Evolutionary conservation across 2,329 filamentous ascomycete genomes (phyloP), one percentile per base, ranked within the genome.

Genomic region (Ambrosiella cleistominuta): DNA sequence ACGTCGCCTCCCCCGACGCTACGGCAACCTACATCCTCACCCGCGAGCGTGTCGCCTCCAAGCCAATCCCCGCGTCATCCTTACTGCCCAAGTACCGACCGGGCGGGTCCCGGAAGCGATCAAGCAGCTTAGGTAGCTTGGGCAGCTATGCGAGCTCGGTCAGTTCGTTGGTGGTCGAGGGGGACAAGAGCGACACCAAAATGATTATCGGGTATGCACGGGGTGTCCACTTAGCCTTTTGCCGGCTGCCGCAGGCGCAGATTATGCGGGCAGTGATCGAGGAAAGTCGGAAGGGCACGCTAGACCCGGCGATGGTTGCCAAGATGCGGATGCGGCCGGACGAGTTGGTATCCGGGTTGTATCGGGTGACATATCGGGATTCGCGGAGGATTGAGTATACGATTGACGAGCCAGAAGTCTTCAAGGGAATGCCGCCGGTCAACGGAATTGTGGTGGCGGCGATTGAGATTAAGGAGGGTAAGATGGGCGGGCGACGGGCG

Each of bases 331-430:
- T 70, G 44, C 37, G 47, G 11, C 15, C 57, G 1, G 66, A 64
- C 5, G 66, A 70, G 42, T n/a, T 67, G 1, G 66, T 67, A 42
- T 66, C 67, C 39, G 69, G 69, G 15, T 65, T 66, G 1, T 69
- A 68, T 61, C 58, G 52, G 2, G 68, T 70, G 2, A 58, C 62
- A 0, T 64, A 66, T 56, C 63, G 64, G 17, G 64, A 62, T 12
- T 49, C 19, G 1, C 61, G 61, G 8, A 35, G 68, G 27, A 62
- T 65, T 36, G 68, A 70, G 64, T 64, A 68, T 12, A 52, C 62
- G 12, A 60, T 66, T 3, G 65, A 68, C 39, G 61, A 63, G 5
- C 65, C 67, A 3, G 38, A 58, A 1, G 63, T 38, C 9, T 62
- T 62, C 47, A 57, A 15, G 27, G 62, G 62, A 1, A 61, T 59